A percentile compares a stretch with the other conserved stretches of the same genome.
phyloP scores from a whole-genome alignment of 371 early-diverging fungal species.

The Rhizomucor miehei region DNA sequence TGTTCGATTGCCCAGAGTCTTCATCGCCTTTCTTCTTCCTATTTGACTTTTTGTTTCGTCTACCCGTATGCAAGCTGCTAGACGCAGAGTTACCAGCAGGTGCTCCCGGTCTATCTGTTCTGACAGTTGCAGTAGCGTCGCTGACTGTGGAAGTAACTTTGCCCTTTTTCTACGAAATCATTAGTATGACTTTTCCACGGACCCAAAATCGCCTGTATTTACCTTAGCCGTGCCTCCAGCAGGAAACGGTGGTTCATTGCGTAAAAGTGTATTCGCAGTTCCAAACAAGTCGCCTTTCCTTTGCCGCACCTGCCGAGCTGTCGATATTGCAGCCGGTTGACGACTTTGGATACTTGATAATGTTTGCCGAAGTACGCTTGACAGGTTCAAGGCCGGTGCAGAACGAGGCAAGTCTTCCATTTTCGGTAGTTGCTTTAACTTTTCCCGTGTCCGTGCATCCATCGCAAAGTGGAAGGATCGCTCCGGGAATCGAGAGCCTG shows the following conservation, averaged over 20 bases:
- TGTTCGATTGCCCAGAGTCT: neutral
- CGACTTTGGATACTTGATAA: neutral
- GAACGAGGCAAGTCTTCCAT: conserved; percentile 15
- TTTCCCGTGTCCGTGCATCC: conserved; percentile 8
- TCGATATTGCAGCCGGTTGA: neutral
- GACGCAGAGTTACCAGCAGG: neutral
- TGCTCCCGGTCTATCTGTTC: neutral
- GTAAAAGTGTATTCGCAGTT: too few relatives aligned
- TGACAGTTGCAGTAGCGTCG: neutral
- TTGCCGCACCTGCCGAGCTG: neutral
- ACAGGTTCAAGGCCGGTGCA: conserved; percentile 4
- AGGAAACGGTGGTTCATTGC: too few relatives aligned
- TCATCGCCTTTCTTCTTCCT: conserved; percentile 5
- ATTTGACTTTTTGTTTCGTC: conserved; percentile 1
- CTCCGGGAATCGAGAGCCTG: conserved; percentile 9
- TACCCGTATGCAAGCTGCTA: neutral
- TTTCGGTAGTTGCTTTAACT: conserved; percentile 12
- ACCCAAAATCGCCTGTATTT: too few relatives aligned
- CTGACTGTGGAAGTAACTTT: neutral
- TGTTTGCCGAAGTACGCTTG: conserved; percentile 13
- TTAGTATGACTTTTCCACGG: too few relatives aligned
- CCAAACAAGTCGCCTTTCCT: too few relatives aligned
- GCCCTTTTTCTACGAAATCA: neutral
- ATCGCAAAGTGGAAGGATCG: conserved; percentile 15
- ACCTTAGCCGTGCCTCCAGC: too few relatives aligned